Conservation (phyloP, 192 early-diverging fungal genomes). For the Geosiphon pyriformis region DNA sequence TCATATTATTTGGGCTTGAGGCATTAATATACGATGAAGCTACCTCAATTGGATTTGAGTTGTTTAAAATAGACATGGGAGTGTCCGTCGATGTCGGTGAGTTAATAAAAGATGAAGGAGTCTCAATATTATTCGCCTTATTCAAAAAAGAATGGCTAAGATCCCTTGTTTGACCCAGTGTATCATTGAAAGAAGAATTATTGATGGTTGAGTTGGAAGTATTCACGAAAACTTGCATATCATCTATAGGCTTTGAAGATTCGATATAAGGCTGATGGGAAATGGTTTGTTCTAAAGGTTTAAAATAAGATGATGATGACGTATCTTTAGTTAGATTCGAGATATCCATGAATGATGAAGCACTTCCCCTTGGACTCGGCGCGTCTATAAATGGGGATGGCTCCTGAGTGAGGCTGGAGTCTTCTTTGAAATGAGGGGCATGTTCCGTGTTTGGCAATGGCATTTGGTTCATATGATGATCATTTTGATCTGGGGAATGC, state of each 20-base stretch:
- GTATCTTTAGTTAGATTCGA: background rate
- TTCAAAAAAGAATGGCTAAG: too few species aligned
- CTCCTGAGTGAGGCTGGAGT: background rate
- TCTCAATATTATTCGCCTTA: too few species aligned
- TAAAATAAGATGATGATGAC: too few species aligned
- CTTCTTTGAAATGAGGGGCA: background rate
- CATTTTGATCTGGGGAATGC: background rate
- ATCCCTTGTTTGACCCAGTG: too few species aligned
- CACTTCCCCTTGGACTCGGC: background rate
- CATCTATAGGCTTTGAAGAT: too few species aligned
- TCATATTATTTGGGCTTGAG: background rate
- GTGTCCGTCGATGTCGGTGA: background rate
- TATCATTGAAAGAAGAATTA: too few species aligned
- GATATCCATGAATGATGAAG: background rate
- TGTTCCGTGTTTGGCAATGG: background rate
- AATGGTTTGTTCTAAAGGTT: too few species aligned
- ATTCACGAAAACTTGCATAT: too few species aligned
- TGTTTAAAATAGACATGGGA: background rate
- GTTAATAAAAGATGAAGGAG: background rate
- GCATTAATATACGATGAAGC: background rate
- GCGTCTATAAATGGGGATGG: background rate
- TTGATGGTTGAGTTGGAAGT: too few species aligned
- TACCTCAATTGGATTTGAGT: background rate
- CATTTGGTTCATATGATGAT: background rate
- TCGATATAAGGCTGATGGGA: too few species aligned